Base-by-base conservation (phyloP, 176 grass and related monocot species). In the Cenchrus americanus region DNA sequence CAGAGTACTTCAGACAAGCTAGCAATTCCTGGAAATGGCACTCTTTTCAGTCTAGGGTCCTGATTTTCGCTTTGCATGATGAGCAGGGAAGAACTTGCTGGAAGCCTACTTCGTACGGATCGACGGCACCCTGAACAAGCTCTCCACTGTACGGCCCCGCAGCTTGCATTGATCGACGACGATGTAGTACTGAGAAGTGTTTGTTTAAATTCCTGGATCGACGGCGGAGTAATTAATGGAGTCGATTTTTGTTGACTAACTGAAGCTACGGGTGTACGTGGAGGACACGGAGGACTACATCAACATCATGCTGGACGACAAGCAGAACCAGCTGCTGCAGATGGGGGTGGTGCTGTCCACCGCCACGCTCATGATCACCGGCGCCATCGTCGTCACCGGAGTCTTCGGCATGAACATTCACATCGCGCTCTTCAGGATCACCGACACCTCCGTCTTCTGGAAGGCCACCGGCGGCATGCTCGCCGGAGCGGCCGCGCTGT, bases 291-390 rank as follows among this genome's bases (percentile, higher is more conserved):
- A 92, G 73, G 90, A 95, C 51, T 92, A 95, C 61, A 92, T 95
- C 72, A 92, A 94, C 81, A 92, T 94, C 55, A 94, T 94, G 92
- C 77, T 92, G 58, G 92, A 94, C 53, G 89, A 94, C 60, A 94
- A 92, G 67, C 92, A 94, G 73, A 94, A 94, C 84, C 87, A 94
- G 79, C 79, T 94, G 85, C 79, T 95, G 17, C 87, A 90, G 84
- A 90, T 92, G 90, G 93, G 93, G 71, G 67, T 92, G 42, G 58
- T 90, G 90, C 85, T 95, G 23, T 85, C 85, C 48, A 95, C 80
- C 51, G 93, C 11, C 23, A 90, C 88, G 60, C 63, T 95, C 34
- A 27, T 92, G 10, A 0, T 84, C 43, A 95, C 73, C 69, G 18
- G 41, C 48, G 87, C 82, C 67, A 64, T 95, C 23, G 37, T 53